Base-by-base conservation (phyloP, 2,329 filamentous ascomycete genomes). In the Hymenoscyphus scutula region DNA sequence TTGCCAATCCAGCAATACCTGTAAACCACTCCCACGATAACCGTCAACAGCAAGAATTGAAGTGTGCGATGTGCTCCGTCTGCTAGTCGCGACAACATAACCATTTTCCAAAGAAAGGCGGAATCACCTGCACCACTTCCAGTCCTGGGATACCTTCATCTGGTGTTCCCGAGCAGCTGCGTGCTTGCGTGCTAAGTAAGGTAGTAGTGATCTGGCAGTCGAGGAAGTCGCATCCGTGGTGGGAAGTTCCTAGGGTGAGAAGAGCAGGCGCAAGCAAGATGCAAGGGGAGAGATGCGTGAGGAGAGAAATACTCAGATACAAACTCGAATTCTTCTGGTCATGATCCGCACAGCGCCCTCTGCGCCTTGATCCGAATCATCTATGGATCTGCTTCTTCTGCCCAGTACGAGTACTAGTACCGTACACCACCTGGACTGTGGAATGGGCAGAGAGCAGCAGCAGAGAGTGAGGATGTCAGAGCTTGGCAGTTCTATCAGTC, bases 1-100 rank as follows among this genome's bases (percentile, higher is more conserved):
- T 30, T 56, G 73, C 70, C 70, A 64, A 69, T 64, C 67, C 68
- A 72, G 56, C 71, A 73, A 59, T 72, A 73, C 65, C 71, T 70
- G 48, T 72, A 72, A 30, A 72, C 57, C 13, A 71, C 70, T 38
- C 62, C 67, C 19, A 64, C 60, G 25, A 70, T 61, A 53, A 69
- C 61, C 19, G 68, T 29, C 34, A 62, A 59, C 25, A 73, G 61
- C 13, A 71, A 62, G 15, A 58, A 59, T 53, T 66, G 69, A n/a
- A 68, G 65, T 19, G 54, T 30, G 34, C 67, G 65, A 53, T 67
- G 65, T 10, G 67, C 25, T 25, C 56, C 58, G 5, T 23, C 41
- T 3, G 53, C 55, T 17, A 55, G 53, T n/a, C 58, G 51, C 32
- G 53, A 27, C 10, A 29, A 15, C 23, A 11, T 53, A 11, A 53